Percentiles rank a stretch among this genome's conserved stretches.
Evolutionary conservation across 441 rosid genomes (phyloP).

Genomic region (Viola pubescens): DNA sequence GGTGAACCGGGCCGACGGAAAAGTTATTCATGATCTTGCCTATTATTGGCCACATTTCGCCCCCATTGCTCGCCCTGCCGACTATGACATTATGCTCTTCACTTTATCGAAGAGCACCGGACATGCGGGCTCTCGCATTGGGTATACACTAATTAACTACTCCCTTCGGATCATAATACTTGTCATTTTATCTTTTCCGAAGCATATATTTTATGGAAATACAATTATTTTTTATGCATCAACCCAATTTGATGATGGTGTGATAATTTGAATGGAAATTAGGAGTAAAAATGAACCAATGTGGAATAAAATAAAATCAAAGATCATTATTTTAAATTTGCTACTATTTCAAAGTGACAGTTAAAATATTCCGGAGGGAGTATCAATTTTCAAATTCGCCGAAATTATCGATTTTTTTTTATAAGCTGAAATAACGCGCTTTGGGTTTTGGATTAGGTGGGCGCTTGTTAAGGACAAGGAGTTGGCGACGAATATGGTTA

Average conservation of each 20-base stretch:
- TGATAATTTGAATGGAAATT: too few relatives aligned
- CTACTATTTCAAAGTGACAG: not conserved
- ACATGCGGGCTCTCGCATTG: slow-evolving; percentile 89
- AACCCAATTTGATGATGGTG: too few relatives aligned
- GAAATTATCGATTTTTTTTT: not conserved
- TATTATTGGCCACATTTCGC: slow-evolving; percentile 89
- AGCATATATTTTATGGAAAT: too few relatives aligned
- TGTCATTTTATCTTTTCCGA: too few relatives aligned
- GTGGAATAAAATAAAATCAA: too few relatives aligned
- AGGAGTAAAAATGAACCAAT: too few relatives aligned
- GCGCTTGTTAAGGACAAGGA: slow-evolving; percentile 62
- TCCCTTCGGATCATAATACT: too few relatives aligned
- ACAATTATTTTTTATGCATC: too few relatives aligned
- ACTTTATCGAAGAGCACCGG: slow-evolving; percentile 88
- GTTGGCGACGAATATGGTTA: slow-evolving; percentile 59
- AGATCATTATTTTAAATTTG: too few relatives aligned
- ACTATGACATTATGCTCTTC: slow-evolving; percentile 71
- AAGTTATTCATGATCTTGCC: slow-evolving; percentile 64
- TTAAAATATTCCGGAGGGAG: not conserved
- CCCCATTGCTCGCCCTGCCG: slow-evolving; percentile 50
- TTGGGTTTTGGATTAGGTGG: slow-evolving; percentile 40
- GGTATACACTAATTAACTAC: slow-evolving; percentile 38
- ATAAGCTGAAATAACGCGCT: not conserved
- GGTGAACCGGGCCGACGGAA: slow-evolving; percentile 46
- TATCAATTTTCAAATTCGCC: too few relatives aligned